Base-by-base conservation (phyloP, 163 green algal genomes). In the Scenedesmus sp. region DNA sequence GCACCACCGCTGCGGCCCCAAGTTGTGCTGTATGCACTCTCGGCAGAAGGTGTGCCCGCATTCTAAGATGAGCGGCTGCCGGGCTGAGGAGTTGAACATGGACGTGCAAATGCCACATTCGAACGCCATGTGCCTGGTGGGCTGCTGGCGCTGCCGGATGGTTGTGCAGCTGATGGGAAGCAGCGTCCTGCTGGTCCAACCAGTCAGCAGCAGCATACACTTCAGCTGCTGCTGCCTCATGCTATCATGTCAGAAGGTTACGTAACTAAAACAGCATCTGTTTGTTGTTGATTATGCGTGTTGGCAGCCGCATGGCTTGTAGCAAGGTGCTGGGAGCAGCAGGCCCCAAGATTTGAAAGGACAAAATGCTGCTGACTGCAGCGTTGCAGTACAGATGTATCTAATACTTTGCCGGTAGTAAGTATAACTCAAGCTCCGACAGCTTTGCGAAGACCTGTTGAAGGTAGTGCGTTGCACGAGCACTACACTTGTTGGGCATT, bases 51-150 rank as follows among this genome's bases (percentile, higher is more conserved):
- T 85, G 49, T 92, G 88, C 16, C 88, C 88, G 53, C 88, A 92
- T 33, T 92, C 78, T 61, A 92, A 44, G 3, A 92, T 88, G 20
- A 88, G 56, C 40, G 88, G 88, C 43, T 88, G 80, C 13, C 88
- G 43, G 59, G 56, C 37, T 7, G 40, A 53, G 30, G 40, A 26
- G 33, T 92, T 92, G 88, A 88, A 92, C 30, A 88, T 83, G 18
- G 88, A 92, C 24, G 88, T 80, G 80, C 88, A 92, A 3, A 92
- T 88, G 30, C 88, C 88, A 86, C 88, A 92, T 65, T 92, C 88
- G 37, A 92, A 92, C 26, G 88, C 88, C 88, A 92, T 92, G 42
- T 46, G 24, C 65, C 9, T 76, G 30, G 13, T 81, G 72, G 7
- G 72, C 37, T 81, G 35, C 15, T 49, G 35, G n/a, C 33, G 72